These are phyloP conservation scores for Candida sp. DNA, from an alignment of 1,139 yeast genomes.

Conservation along the genomic window DNA sequence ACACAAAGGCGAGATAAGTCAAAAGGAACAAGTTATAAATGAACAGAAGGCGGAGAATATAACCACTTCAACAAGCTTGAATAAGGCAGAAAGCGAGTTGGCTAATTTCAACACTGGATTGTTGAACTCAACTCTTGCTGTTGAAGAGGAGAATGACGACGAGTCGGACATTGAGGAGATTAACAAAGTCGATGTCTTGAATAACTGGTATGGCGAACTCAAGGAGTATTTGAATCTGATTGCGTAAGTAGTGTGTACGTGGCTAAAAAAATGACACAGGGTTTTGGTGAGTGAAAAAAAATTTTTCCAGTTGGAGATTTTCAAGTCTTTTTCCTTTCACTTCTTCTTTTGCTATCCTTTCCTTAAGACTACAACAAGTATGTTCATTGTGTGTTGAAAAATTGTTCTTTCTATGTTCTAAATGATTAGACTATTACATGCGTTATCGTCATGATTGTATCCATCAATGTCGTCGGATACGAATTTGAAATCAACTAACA, in stretches of 20 bases:
- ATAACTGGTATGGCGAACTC: conserved; percentile 2
- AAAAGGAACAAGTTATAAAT: conserved; percentile 42
- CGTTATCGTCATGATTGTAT: conserved; percentile 6
- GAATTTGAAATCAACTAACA: conserved; percentile 5
- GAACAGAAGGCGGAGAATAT: conserved; percentile 36
- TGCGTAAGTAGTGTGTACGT: neutral
- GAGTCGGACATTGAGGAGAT: conserved; percentile 6
- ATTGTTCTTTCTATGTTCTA: too few relatives aligned
- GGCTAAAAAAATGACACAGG: neutral
- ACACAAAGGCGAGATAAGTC: conserved; percentile 32
- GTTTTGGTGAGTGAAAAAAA: neutral
- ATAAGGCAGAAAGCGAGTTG: conserved; percentile 10
- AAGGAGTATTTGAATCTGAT: neutral
- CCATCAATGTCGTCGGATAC: neutral
- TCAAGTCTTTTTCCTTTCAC: neutral
- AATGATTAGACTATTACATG: conserved; percentile 4
- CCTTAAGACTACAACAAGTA: too few relatives aligned
- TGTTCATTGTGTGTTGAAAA: too few relatives aligned
- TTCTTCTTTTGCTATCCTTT: neutral
- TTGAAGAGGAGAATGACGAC: conserved; percentile 7
- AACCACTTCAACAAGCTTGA: neutral
- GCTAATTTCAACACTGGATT: conserved; percentile 16
- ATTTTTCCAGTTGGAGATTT: neutral
- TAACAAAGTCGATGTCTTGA: conserved; percentile 4
- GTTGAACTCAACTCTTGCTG: conserved; percentile 12